Conservation (phyloP, 345 rosid genomes). For the Hirschfeldia incana region DNA sequence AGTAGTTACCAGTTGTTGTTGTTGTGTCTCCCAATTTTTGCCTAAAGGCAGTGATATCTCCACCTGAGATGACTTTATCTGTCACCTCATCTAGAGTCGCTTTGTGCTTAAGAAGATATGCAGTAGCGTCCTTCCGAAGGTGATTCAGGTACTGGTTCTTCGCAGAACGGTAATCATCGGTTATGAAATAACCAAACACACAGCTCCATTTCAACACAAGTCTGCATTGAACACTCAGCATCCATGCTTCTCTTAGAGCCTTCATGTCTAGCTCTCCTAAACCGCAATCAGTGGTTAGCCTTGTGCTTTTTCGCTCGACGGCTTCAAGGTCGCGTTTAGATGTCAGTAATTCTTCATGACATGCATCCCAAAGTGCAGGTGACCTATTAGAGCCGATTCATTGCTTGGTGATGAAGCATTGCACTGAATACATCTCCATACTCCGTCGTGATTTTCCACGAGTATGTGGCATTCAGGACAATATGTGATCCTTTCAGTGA, state of each 20-base stretch:
- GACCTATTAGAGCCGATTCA: neutral
- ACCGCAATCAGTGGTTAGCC: neutral
- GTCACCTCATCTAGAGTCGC: neutral
- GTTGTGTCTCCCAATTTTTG: neutral
- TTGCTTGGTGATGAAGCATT: neutral
- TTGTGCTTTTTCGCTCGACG: neutral
- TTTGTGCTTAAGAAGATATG: neutral
- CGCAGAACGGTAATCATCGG: neutral
- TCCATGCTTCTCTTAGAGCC: constrained; percentile 6
- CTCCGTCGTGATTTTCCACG: neutral
- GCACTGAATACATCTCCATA: neutral
- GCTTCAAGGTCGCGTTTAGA: neutral
- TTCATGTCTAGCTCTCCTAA: neutral
- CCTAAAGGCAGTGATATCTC: neutral
- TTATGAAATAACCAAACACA: constrained; percentile 1
- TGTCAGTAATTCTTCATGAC: neutral
- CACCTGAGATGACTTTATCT: neutral
- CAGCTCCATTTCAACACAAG: constrained; percentile 23
- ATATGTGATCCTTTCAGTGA: neutral
- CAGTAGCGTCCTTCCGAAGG: neutral
- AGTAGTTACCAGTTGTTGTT: neutral
- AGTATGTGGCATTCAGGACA: constrained; percentile 16
- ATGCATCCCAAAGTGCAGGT: neutral
- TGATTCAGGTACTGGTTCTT: constrained; percentile 13
- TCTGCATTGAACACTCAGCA: constrained; percentile 11